A percentile compares a stretch with the other conserved stretches of the same genome.
Conservation (phyloP, 139 green algal genomes). For the Chloropicon primus region DNA sequence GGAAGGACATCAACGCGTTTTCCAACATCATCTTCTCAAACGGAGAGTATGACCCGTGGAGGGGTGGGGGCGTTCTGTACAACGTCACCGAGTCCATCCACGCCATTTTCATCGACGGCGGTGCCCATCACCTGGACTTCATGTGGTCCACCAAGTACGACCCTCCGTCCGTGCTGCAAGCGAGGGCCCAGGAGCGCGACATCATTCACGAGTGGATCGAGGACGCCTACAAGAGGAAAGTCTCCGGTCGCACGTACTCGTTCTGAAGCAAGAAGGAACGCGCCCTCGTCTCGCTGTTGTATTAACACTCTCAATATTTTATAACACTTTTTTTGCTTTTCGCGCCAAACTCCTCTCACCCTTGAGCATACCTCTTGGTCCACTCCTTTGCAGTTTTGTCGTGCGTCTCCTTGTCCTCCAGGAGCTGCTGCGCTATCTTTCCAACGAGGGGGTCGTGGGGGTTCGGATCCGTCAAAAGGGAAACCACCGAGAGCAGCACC, state of each 20-base stretch:
- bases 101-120: constrained; percentile 40
- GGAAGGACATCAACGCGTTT: constrained; percentile 2
- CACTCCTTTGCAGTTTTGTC: constrained; percentile 82
- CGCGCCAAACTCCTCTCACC: not conserved
- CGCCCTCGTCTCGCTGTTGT: too few species aligned
- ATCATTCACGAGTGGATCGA: constrained; percentile 36
- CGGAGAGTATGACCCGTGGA: constrained; percentile 70
- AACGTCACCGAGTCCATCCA: constrained; percentile 30
- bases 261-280: too few species aligned
- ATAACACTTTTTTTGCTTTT: not conserved
- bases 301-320: not conserved
- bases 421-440: constrained; percentile 75
- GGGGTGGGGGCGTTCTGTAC: constrained; percentile 26
- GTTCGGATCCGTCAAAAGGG: constrained; percentile 82
- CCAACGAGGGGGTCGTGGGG: constrained; percentile 79
- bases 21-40: constrained; percentile 75
- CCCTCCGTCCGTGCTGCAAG: constrained; percentile 23
- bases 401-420: constrained; percentile 64
- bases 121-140: constrained; percentile 51
- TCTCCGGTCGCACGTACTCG: too few species aligned
- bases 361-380: constrained; percentile 72
- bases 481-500: constrained; percentile 77
- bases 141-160: constrained; percentile 36
- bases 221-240: constrained; percentile 10
- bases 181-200: constrained; percentile 17